phyloP scores from a whole-genome alignment of 345 rosid genomes.

The Theobroma cacao region DNA sequence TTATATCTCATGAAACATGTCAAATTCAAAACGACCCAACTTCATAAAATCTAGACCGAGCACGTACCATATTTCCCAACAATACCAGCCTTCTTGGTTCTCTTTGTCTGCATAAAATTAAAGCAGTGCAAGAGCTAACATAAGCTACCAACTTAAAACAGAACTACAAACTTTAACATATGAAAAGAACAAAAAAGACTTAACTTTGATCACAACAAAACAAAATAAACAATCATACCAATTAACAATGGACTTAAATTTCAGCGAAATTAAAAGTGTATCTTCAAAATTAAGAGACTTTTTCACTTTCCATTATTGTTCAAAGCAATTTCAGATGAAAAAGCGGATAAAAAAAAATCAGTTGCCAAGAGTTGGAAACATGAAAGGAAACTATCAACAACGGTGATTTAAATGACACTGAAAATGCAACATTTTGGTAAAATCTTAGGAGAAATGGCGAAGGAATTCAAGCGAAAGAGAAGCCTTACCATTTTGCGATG shows the following conservation, averaged over 20 bases:
- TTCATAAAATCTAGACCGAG: neutral
- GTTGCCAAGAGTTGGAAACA: neutral
- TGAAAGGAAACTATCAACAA: neutral
- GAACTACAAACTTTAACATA: neutral
- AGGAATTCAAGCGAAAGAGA: neutral
- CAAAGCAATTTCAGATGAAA: neutral
- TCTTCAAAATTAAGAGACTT: neutral
- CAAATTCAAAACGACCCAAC: neutral
- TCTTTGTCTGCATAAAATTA: constrained; percentile 45
- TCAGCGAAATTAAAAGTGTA: neutral
- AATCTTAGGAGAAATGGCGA: neutral
- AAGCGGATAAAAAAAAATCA: neutral
- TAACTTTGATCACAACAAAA: neutral
- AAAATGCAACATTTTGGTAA: neutral
- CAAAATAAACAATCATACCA: neutral
- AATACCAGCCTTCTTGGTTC: constrained; percentile 82
- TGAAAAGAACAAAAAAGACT: neutral
- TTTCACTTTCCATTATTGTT: neutral
- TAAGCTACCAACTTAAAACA: neutral
- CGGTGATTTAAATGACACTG: neutral
- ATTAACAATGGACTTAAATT: neutral
- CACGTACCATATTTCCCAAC: constrained; percentile 67
- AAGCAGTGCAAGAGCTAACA: neutral
- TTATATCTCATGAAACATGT: neutral
- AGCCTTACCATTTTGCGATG: neutral